These are phyloP conservation scores for Schizosaccharomyces japonicus DNA, from an alignment of 805 yeast genomes.

Conservation along the genomic window DNA sequence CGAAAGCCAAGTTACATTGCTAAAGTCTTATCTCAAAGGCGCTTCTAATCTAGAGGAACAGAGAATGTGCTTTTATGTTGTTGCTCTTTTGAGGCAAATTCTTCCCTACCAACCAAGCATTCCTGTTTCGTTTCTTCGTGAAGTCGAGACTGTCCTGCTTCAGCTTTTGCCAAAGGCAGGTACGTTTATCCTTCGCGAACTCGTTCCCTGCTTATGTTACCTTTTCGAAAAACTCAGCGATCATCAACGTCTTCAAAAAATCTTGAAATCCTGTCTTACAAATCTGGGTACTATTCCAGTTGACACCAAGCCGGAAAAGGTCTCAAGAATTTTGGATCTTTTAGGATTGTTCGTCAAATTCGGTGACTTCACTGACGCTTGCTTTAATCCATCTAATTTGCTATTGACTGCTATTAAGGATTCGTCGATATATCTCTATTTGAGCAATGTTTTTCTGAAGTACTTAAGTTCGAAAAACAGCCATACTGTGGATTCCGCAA, in stretches of 20 bases:
- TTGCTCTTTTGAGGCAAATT: neutral
- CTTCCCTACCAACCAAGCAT: neutral
- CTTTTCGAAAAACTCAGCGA: neutral
- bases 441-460: neutral
- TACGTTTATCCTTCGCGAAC: neutral
- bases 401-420: neutral
- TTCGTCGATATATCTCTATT: neutral
- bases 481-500: neutral
- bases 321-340: neutral
- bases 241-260: neutral
- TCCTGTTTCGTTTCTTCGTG: neutral
- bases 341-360: neutral
- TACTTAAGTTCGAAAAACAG: neutral
- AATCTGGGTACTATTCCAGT: neutral
- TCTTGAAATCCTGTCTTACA: neutral
- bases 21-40: neutral
- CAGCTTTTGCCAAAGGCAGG: neutral
- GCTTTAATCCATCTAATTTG: too few species aligned
- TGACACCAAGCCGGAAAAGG: neutral
- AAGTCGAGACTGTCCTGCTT: neutral
- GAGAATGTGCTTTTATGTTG: neutral
- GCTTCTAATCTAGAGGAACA: slow-evolving; percentile 1
- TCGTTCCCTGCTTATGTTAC: neutral
- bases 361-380: too few species aligned
- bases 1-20: neutral